Percentiles rank a stretch among this genome's conserved stretches.
These are phyloP conservation scores for Phytophthora meadii DNA, from an alignment of 352 stramenopile genomes.

Conservation along the genomic window DNA sequence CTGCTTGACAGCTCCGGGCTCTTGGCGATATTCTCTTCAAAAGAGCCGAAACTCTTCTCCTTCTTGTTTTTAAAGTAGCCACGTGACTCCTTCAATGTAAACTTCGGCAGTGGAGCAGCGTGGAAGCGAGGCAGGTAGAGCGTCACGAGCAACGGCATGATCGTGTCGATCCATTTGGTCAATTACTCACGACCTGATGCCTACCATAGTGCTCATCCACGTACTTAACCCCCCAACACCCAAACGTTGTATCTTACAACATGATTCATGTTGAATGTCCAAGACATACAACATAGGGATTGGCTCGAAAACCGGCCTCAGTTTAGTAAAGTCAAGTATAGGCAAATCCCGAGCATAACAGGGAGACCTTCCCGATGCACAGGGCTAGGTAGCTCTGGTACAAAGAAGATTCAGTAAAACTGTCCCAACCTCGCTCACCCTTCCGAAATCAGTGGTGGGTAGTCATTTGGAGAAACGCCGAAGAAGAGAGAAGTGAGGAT, in stretches of 20 bases:
- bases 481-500: background rate
- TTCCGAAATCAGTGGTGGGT: background rate
- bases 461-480: no score
- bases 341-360: background rate
- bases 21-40: slow-evolving; percentile 49
- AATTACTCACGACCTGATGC: slow-evolving; percentile 48
- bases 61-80: slow-evolving; percentile 64
- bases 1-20: slow-evolving; percentile 42
- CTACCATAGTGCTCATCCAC: slow-evolving; percentile 57
- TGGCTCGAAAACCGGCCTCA: background rate
- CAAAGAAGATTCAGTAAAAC: background rate
- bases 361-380: background rate
- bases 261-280: no score
- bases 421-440: background rate
- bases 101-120: slow-evolving; percentile 52
- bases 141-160: slow-evolving; percentile 31
- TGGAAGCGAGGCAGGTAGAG: slow-evolving; percentile 58
- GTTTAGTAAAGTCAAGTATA: background rate
- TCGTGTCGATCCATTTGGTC: slow-evolving; percentile 47
- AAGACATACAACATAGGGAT: no score
- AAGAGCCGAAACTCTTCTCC: slow-evolving; percentile 51
- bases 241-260: background rate
- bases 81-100: slow-evolving; percentile 48
- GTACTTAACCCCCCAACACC: slow-evolving; percentile 21
- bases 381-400: background rate